Base-by-base conservation (phyloP, 768 basidiomycete species). In the Mycena leptocephala region DNA sequence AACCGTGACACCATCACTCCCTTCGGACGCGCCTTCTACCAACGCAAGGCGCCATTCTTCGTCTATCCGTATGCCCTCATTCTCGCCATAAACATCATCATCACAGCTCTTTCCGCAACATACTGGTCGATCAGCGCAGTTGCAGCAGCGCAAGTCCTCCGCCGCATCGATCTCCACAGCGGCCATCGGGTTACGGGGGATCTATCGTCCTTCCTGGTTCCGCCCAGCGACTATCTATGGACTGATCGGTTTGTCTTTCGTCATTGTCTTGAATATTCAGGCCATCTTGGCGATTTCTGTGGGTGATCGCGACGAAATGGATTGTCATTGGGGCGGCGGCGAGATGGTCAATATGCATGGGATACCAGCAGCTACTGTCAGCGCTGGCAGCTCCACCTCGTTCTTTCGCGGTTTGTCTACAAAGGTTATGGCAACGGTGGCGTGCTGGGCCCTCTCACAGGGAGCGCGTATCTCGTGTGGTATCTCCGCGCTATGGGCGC, bases 281-380 rank as follows among this genome's bases (percentile, higher is more conserved):
- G 87, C 86, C 18, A 14, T 87, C 28, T 22, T 86, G 37, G 81
- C 85, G 35, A 75, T n/a, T 89, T 24, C 46, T 84, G 1, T 88
- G 87, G 87, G 85, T 86, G 14, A 83, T 89, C 61, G 67, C 78
- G n/a, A 85, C 85, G 5, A 89, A 89, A 70, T 88, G 88, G 87
- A 33, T 87, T 22, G 71, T 89, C 39, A 86, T 89, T 37, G n/a
- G 87, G 88, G 20, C 82, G 81, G 37, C 81, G 89, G 39, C 78
- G 77, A 33, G 83, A 85, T 30, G 89, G 88, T 0, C 81, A 80
- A 46, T 88, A 84, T 76, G 82, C 87, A 43, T 89, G 89, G 89
- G 88, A 89, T 76, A 82, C 84, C 72, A 87, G 85, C 82, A 85
- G 83, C 55, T 89, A 89, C 75, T 88, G 88, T 79, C 89, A 89